These are phyloP conservation scores for Hanseniaspora jakobsenii DNA, from an alignment of 805 yeast species.

Conservation along the genomic window DNA sequence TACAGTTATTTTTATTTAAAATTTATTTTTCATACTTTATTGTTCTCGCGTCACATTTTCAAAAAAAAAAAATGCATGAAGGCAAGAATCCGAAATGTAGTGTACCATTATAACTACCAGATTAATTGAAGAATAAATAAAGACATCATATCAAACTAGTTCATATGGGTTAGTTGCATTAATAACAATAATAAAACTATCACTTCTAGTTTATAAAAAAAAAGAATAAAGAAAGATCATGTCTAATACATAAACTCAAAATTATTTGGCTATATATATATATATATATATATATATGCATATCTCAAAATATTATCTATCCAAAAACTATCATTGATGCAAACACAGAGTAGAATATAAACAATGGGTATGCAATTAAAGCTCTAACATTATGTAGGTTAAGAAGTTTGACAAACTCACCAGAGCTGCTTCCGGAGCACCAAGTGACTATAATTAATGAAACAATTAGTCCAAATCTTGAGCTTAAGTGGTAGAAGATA, in stretches of 20 bases:
- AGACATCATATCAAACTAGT: too few species aligned
- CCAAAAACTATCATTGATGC: constrained; percentile 92
- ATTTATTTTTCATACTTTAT: too few species aligned
- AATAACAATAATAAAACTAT: too few species aligned
- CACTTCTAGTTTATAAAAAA: too few species aligned
- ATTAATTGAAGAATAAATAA: too few species aligned
- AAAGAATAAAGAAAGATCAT: too few species aligned
- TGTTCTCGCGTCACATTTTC: too few species aligned
- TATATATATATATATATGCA: not conserved
- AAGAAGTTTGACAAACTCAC: constrained; percentile 77
- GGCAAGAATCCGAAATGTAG: too few species aligned
- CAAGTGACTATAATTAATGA: constrained; percentile 62
- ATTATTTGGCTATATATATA: not conserved
- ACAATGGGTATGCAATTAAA: constrained; percentile 84
- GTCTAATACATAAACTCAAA: not conserved
- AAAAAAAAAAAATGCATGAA: too few species aligned
- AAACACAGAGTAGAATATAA: constrained; percentile 83
- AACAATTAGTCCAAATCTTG: constrained; percentile 56
- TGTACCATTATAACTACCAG: too few species aligned
- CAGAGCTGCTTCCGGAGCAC: constrained; percentile 91
- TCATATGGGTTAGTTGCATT: too few species aligned
- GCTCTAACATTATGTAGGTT: constrained; percentile 76
- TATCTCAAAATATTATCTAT: constrained; percentile 5
- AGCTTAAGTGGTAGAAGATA: constrained; percentile 66
- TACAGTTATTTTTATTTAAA: too few species aligned